Conservation (phyloP, 768 basidiomycete genomes). For the Boletus vermiculosoides region DNA sequence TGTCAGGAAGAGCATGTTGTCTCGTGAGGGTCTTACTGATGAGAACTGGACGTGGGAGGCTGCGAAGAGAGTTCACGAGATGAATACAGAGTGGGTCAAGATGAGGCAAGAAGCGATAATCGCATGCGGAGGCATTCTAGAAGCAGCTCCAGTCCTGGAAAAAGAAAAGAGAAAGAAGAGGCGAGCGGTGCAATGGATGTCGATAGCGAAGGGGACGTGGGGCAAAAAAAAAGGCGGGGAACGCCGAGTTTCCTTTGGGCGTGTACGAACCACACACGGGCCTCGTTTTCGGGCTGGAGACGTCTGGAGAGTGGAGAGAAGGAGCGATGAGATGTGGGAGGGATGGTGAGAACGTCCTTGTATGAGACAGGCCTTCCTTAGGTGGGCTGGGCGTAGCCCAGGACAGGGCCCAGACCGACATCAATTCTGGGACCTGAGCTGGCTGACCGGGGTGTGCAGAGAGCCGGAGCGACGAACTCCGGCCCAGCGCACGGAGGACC, state of each 20-base stretch:
- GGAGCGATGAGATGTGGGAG: too few relatives aligned
- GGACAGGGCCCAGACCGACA: too few relatives aligned
- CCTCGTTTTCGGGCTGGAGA: too few relatives aligned
- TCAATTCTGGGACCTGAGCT: too few relatives aligned
- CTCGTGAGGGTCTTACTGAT: conserved; percentile 76
- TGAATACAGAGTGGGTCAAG: conserved; percentile 62
- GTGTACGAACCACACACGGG: conserved; percentile 84
- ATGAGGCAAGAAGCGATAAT: conserved; percentile 55
- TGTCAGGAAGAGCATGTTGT: conserved; percentile 75
- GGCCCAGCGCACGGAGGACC: too few relatives aligned
- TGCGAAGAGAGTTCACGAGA: conserved; percentile 61
- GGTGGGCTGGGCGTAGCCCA: too few relatives aligned
- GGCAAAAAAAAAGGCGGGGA: conserved; percentile 30
- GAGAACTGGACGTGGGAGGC: conserved; percentile 93
- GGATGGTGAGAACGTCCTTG: too few relatives aligned
- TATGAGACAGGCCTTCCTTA: too few relatives aligned
- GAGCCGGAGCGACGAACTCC: too few relatives aligned
- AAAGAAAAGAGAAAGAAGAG: conserved; percentile 35
- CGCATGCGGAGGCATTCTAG: conserved; percentile 48
- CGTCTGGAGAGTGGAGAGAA: too few relatives aligned
- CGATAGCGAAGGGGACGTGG: conserved; percentile 27
- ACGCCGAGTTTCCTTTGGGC: conserved; percentile 51
- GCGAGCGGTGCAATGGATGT: conserved; percentile 31
- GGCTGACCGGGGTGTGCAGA: too few relatives aligned
- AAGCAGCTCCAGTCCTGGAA: conserved; percentile 29